phyloP scores from a whole-genome alignment of 1,284 basidiomycete genomes.

The Meira nashicola region DNA sequence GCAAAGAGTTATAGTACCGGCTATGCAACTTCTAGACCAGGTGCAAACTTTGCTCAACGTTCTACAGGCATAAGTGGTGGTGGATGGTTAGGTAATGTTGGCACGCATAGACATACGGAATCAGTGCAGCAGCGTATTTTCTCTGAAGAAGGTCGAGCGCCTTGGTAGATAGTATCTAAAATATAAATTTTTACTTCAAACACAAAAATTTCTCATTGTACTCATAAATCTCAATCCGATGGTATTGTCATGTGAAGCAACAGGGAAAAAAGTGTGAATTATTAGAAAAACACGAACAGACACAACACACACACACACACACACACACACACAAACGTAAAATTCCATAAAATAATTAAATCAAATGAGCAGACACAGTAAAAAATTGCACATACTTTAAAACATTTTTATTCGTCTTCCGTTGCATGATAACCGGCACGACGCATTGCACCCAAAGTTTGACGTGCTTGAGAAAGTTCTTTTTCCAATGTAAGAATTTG shows the following conservation, averaged over 20 bases:
- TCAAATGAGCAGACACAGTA: background rate
- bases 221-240: too few relatives aligned
- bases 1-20: slow-evolving; percentile 11
- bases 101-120: background rate
- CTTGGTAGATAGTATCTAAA: background rate
- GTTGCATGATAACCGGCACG: slow-evolving; percentile 48
- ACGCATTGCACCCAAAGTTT: slow-evolving; percentile 49
- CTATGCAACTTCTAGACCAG: slow-evolving; percentile 16
- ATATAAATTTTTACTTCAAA: too few relatives aligned
- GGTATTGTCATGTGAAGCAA: background rate
- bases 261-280: background rate
- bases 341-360: too few relatives aligned
- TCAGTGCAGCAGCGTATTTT: background rate
- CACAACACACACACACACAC: too few relatives aligned
- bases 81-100: background rate
- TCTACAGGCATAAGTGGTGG: background rate
- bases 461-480: slow-evolving; percentile 63
- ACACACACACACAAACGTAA: slow-evolving; percentile 11
- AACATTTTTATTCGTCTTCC: slow-evolving; percentile 35
- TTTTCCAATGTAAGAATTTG: slow-evolving; percentile 95
- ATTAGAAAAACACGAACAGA: too few relatives aligned
- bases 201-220: too few relatives aligned
- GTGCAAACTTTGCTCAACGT: background rate
- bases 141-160: slow-evolving; percentile 12
- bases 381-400: too few relatives aligned